Percentiles rank a stretch among this genome's conserved stretches.
Conservation (phyloP, 2,329 filamentous ascomycete species). For the Hyphodiscus sp. region DNA sequence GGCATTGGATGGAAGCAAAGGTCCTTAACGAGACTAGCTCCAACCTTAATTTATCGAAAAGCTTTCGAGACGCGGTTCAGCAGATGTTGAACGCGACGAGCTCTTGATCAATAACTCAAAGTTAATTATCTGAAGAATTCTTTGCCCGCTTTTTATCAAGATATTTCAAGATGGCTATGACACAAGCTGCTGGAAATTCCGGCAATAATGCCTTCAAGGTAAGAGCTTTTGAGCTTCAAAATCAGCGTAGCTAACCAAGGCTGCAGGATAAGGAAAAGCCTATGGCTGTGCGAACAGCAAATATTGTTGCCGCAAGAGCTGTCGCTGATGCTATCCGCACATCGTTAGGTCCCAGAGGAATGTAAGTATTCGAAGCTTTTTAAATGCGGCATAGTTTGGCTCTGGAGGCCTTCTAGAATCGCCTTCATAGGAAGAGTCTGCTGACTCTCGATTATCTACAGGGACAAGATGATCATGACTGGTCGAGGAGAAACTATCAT, state of each 20-base stretch:
- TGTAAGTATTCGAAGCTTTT: slow-evolving; percentile 5
- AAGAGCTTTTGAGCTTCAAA: slow-evolving; percentile 20
- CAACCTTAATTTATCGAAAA: slow-evolving; percentile 13
- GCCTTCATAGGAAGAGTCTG: slow-evolving; percentile 50
- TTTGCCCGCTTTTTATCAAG: slow-evolving; percentile 10
- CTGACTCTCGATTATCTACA: slow-evolving; percentile 2
- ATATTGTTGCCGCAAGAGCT: slow-evolving; percentile 95
- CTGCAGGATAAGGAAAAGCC: slow-evolving; percentile 90
- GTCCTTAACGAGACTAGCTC: slow-evolving; percentile 13
- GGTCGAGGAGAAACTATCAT: slow-evolving; percentile 68
- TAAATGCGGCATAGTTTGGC: too few relatives aligned
- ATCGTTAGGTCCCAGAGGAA: slow-evolving; percentile 49
- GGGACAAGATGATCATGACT: slow-evolving; percentile 63
- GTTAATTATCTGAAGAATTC: background rate
- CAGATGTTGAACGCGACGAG: slow-evolving; percentile 10
- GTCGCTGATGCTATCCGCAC: slow-evolving; percentile 97
- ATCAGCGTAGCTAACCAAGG: slow-evolving; percentile 21
- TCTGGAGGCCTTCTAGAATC: slow-evolving; percentile 44
- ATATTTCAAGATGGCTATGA: slow-evolving; percentile 39
- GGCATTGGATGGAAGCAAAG: slow-evolving; percentile 8
- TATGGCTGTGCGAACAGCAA: slow-evolving; percentile 88
- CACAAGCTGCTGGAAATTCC: slow-evolving; percentile 33
- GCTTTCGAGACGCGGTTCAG: slow-evolving; percentile 17
- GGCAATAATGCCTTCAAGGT: slow-evolving; percentile 64
- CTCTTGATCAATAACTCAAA: slow-evolving; percentile 1